Base-by-base conservation (phyloP, 192 early-diverging fungal genomes). In the Kappamyces sp. region DNA sequence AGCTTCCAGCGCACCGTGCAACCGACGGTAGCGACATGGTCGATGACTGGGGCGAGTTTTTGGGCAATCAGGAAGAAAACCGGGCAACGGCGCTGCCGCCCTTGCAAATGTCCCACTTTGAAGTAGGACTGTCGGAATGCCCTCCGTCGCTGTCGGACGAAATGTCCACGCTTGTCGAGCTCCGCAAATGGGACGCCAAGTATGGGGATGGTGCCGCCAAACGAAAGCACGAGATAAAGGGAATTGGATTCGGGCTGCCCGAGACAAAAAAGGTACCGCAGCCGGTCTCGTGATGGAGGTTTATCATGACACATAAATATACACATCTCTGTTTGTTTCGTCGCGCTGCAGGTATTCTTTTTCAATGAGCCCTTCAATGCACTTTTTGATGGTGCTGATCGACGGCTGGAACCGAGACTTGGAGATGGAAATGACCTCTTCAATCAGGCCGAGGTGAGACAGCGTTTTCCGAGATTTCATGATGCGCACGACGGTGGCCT, bases 111-210 rank as follows among this genome's bases (percentile, higher is more conserved):
- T 51, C 77, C 37, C 94, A 97, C 71, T 93, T 97, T 69, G 88
- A 90, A 35, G 65, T 77, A n/a, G 94, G 91, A 7, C 67, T 93
- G 36, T 82, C 80, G 58, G 85, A 92, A 67, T 82, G 92, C 7
- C 83, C 92, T 38, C 88, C 94, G 2, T 90, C 87, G 47, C 80
- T 88, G 39, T 89, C 89, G 10, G 94, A 94, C 65, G 87, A 92
- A 62, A 92, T 89, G 90, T 79, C 87, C 55, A 88, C 90, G 55
- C 70, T 97, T 51, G 72, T 87, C 13, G 91, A 92, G 75, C 74
- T 97, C 58, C 69, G 88, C 47, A 93, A 97, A 69, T 97, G 92
- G 92, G 88, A 92, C 73, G 80, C 75, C 46, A 58, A 78, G 62
- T 97, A 88, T 67, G 94, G 94, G 33, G 91, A 93, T 68, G 87